Evolutionary conservation across 805 yeast genomes (phyloP), one percentile per base, ranked within the genome.

Genomic region (Suhomyces pyralidae): DNA sequence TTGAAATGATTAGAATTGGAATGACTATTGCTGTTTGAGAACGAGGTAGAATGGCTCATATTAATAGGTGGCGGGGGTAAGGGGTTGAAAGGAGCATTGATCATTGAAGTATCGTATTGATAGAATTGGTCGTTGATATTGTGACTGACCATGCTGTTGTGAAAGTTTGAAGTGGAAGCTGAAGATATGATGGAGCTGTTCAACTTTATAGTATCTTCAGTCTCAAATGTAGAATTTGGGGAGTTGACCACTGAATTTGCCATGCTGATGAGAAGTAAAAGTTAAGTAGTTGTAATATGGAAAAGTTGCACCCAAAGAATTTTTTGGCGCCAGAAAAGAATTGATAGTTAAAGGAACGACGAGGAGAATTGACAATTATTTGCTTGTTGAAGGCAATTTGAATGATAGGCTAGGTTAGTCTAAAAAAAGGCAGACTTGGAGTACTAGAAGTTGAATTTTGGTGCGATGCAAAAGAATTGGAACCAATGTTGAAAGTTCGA

Each of bases 51-150:
- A 10, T 45, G 45, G 45, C 36, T 44, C 49, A 51, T 45, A 45
- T 53, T 45, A 24, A 62, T 56, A 32, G 61, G 58, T 14, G 66
- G 66, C 15, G 66, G 66, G 5, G 63, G 65, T 24, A 60, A 47
- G 7, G 65, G 63, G 48, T 53, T 52, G 50, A 58, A 58, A 12
- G 55, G 51, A n/a, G 30, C 53, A 36, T 45, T 51, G 34, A 32
- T 38, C 25, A 46, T 14, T 3, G 40, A 28, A 24, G 48, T 43
- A 22, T 58, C 59, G 43, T 52, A 56, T 30, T 53, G 58, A 40
- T 51, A 56, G 34, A 52, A 34, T 49, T 51, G 61, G 48, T 52
- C 55, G 40, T 44, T 56, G 40, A 50, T 49, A 24, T 38, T 38
- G 14, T n/a, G 24, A 15, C 24, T 46, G 8, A 36, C 38, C 26